These are phyloP conservation scores for Holtermanniella nyarrowii DNA, from an alignment of 768 basidiomycete genomes.

Conservation along the genomic window DNA sequence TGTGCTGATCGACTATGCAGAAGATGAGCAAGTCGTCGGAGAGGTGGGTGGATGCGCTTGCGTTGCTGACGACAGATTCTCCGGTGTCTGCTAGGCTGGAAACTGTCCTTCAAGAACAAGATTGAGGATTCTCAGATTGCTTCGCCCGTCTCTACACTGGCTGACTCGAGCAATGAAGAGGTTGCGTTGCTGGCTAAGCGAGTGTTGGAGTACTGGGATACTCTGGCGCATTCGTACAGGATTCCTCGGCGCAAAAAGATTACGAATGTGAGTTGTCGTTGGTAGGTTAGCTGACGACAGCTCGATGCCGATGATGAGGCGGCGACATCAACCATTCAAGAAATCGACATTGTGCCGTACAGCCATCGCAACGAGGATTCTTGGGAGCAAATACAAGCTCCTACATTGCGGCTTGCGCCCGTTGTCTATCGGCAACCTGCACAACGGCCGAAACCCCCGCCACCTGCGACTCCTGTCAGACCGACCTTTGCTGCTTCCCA, in stretches of 20 bases:
- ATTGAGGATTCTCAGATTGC: slow-evolving; percentile 73
- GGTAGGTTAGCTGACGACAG: slow-evolving; percentile 65
- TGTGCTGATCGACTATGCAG: slow-evolving; percentile 63
- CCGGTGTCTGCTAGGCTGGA: slow-evolving; percentile 51
- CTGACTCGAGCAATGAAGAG: slow-evolving; percentile 50
- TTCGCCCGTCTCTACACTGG: slow-evolving; percentile 51
- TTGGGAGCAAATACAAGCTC: slow-evolving; percentile 21
- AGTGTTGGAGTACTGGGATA: slow-evolving; percentile 70
- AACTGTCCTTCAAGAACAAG: slow-evolving; percentile 75
- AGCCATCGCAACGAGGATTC: slow-evolving; percentile 15
- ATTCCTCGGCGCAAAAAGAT: slow-evolving; percentile 28
- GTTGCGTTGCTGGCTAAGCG: slow-evolving; percentile 55
- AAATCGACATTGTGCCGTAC: slow-evolving; percentile 10
- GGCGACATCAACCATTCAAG: slow-evolving; percentile 30
- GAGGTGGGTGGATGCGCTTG: slow-evolving; percentile 48
- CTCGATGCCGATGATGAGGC: slow-evolving; percentile 36
- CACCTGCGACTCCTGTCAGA: slow-evolving; percentile 7
- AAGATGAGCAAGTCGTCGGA: slow-evolving; percentile 60
- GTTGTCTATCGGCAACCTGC: slow-evolving; percentile 19
- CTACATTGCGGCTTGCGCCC: slow-evolving; percentile 25
- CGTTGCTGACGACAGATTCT: slow-evolving; percentile 35
- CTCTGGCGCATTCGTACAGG: slow-evolving; percentile 45
- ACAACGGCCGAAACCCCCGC: slow-evolving; percentile 10
- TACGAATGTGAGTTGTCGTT: slow-evolving; percentile 39
- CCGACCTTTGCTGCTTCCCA: slow-evolving; percentile 5